Evolutionary conservation across 208 protist species (phyloP), one percentile per base, ranked within the genome.

Genomic region (Crithidia mellificae): DNA sequence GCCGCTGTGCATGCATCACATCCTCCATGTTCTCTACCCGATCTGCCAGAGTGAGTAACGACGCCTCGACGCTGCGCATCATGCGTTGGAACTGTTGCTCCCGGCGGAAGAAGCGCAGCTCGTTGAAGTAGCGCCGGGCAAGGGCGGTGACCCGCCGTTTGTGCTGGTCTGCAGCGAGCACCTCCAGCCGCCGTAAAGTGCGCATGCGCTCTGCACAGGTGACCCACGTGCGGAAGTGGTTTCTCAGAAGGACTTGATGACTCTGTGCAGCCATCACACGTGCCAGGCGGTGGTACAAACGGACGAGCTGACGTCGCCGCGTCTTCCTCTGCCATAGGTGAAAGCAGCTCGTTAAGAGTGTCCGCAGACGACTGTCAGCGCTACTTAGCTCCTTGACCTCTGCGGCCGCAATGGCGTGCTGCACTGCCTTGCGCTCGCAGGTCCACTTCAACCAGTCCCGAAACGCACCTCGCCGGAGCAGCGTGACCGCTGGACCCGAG

Each of bases 111-210:
- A 29, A 67, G 9, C 53, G 41, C 30, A 74, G 51, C 68, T 41
- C 44, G 52, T 63, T 50, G 46, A 56, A 54, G 59, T 63, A 67
- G 7, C 59, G 59, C 8, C 59, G 59, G n/a, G 59, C 51, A 20
- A 67, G 39, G 15, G 43, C 39, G 6, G 51, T 55, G n/a, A 53
- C 49, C 20, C 58, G 46, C 1, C 68, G 36, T 15, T 67, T 65
- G 43, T 66, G 68, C 34, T 49, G 36, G 53, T 73, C 68, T 7
- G 49, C 58, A 3, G 51, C 50, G 22, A 74, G 59, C 32, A 62
- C 32, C 20, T 66, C 59, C 5, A 62, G 29, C 17, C 68, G 51
- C 11, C 11, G 53, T 22, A 44, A 9, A n/a, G 52, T 51, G 9
- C 25, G 43, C 15, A 43, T 20, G 4, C 32, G 19, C 27, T 53